Conservation (phyloP, 2,329 filamentous ascomycete genomes). For the Paramyrothecium roridum region DNA sequence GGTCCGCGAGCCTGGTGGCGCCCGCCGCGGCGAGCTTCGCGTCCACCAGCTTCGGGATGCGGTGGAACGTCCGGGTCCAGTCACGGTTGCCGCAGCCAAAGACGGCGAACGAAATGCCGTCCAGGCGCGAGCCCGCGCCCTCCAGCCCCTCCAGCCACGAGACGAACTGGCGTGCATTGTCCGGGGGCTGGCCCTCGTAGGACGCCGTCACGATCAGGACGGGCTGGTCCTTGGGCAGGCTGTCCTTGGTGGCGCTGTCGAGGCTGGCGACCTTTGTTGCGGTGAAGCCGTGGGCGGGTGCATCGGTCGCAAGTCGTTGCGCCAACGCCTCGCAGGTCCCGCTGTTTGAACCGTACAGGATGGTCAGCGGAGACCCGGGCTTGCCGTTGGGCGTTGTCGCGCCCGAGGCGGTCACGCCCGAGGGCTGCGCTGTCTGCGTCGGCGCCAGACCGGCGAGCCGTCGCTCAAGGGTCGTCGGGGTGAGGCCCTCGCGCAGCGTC, state of each 20-base stretch:
- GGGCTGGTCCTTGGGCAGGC: conserved; percentile 53
- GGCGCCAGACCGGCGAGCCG: conserved; percentile 19
- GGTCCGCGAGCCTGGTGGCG: conserved; percentile 22
- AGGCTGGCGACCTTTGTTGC: conserved; percentile 49
- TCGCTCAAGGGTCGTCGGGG: conserved; percentile 34
- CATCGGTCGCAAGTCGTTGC: conserved; percentile 54
- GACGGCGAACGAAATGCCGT: conserved; percentile 58
- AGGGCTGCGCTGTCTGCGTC: not conserved
- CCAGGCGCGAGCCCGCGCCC: conserved; percentile 37
- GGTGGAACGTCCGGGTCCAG: conserved; percentile 57
- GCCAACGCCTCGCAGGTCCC: conserved; percentile 68
- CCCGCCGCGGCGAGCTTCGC: conserved; percentile 32
- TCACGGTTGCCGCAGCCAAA: conserved; percentile 64
- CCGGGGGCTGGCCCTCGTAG: conserved; percentile 68
- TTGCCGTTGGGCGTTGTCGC: not conserved
- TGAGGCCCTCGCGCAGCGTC: conserved; percentile 39
- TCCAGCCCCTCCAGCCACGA: conserved; percentile 56
- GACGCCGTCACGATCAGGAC: conserved; percentile 63
- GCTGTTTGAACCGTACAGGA: conserved; percentile 66
- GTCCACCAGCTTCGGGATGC: conserved; percentile 58
- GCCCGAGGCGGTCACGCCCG: not conserved
- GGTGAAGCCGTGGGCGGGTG: conserved; percentile 50
- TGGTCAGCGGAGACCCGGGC: conserved; percentile 38
- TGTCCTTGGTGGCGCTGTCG: conserved; percentile 52
- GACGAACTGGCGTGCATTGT: conserved; percentile 65